phyloP scores from a whole-genome alignment of 1,139 yeast genomes.

The Hyphopichia pseudoburtonii region DNA sequence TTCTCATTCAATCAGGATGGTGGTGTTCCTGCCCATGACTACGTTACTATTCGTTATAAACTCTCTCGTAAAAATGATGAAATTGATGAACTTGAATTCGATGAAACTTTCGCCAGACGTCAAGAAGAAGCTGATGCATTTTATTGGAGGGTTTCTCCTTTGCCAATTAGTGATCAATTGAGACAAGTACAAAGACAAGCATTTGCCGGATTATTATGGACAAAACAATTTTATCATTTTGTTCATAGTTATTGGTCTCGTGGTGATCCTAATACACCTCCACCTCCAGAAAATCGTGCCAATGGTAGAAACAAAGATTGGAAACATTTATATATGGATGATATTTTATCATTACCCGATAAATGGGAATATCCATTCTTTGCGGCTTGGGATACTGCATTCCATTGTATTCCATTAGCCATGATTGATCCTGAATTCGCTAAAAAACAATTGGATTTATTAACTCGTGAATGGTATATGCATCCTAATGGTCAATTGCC shows the following conservation, averaged over 20 bases:
- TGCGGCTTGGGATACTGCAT: conserved; percentile 98
- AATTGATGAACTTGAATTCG: conserved; percentile 80
- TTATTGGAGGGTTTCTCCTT: conserved; percentile 86
- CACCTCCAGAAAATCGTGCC: conserved; percentile 80
- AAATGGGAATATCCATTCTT: conserved; percentile 97
- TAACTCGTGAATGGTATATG: conserved; percentile 97
- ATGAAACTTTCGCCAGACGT: conserved; percentile 68
- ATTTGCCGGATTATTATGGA: conserved; percentile 92
- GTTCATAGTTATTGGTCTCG: conserved; percentile 85
- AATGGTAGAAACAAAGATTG: conserved; percentile 85
- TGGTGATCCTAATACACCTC: conserved; percentile 79
- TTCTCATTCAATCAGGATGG: conserved; percentile 73
- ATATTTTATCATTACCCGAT: conserved; percentile 87
- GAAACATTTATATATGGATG: conserved; percentile 89
- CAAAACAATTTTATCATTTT: conserved; percentile 89
- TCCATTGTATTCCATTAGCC: conserved; percentile 92
- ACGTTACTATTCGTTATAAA: conserved; percentile 83
- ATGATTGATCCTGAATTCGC: conserved; percentile 96
- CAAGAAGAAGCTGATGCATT: conserved; percentile 92
- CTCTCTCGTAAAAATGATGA: conserved; percentile 50
- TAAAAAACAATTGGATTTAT: conserved; percentile 80
- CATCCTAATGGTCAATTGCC: conserved; percentile 99
- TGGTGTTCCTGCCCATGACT: conserved; percentile 85
- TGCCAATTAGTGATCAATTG: conserved; percentile 80
- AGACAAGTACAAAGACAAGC: conserved; percentile 92